Evolutionary conservation across 345 rosid species (phyloP), one percentile per base, ranked within the genome.

Genomic region (Combretum micranthum): DNA sequence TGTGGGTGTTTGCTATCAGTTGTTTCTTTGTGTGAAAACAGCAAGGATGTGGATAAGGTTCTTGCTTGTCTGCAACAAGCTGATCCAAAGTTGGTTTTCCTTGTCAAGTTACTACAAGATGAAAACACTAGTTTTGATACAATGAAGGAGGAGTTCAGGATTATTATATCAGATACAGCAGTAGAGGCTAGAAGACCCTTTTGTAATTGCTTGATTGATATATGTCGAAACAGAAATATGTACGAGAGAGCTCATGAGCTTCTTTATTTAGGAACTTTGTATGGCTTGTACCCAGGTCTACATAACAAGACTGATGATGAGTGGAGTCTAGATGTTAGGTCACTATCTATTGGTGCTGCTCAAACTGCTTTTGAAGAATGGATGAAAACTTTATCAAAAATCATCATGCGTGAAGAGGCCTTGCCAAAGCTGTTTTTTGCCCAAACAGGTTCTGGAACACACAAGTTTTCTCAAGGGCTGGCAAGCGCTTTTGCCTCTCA

Each of bases 321-420:
- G 58, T 92, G 98, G 98, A 81, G 79, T 72, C 55, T 92, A 52
- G 95, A 92, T 57, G 95, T 86, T 10, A 76, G 96, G 47, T 92
- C 93, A 1, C 74, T 92, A 17, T 88, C 98, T 1, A 68, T 82
- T 8, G 96, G 98, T 37, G 96, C 96, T 17, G 98, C 98, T 0
- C 80, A 79, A 32, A 86, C 98, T 0, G 96, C 98, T 1, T 80
- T 88, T 0, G 95, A 92, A 75, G 95, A 88, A 55, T 92, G 96
- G 98, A 77, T 92, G 79, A 80, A 74, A 50, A 84, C 93, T 20
- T 61, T 84, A 61, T 77, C 78, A 10, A 83, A 75, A 57, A 75
- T 80, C 9, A 79, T 83, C n/a, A 67, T 19, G 57, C 85, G 77
- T 4, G 73, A 84, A 54, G 90, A 86, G 76, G 85, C 55, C 26